phyloP scores from a whole-genome alignment of 2,329 filamentous ascomycete species.

The Pestalotiopsis fici region DNA sequence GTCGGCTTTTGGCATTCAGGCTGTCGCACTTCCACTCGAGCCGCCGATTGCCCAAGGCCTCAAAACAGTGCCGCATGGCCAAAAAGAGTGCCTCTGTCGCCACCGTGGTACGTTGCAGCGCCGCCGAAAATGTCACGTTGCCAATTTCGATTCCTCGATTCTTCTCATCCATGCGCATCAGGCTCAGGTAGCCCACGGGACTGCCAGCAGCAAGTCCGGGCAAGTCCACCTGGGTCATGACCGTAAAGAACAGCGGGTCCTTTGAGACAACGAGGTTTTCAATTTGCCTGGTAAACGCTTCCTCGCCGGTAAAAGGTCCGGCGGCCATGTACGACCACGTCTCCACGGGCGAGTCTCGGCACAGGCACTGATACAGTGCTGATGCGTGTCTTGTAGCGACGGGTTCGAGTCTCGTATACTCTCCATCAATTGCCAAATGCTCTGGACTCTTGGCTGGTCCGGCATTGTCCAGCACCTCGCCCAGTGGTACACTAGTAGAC shows the following conservation, averaged over 20 bases:
- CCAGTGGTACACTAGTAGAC: slow-evolving; percentile 1
- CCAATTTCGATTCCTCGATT: slow-evolving; percentile 60
- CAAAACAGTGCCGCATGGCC: slow-evolving; percentile 54
- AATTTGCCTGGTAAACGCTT: slow-evolving; percentile 18
- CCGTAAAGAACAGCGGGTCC: slow-evolving; percentile 25
- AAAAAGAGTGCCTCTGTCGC: slow-evolving; percentile 62
- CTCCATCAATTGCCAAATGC: background rate
- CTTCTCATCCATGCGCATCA: slow-evolving; percentile 45
- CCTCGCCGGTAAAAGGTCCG: slow-evolving; percentile 21
- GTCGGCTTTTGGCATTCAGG: slow-evolving; percentile 53
- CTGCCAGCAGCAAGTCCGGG: slow-evolving; percentile 11
- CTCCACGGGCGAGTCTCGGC: background rate
- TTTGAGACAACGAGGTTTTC: slow-evolving; percentile 14
- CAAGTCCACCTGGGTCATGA: slow-evolving; percentile 18
- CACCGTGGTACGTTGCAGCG: slow-evolving; percentile 52
- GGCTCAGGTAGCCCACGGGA: slow-evolving; percentile 23
- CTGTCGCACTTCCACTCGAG: slow-evolving; percentile 67
- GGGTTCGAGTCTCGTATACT: background rate
- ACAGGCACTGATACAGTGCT: slow-evolving; percentile 7
- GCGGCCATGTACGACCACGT: slow-evolving; percentile 23
- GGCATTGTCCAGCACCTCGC: background rate
- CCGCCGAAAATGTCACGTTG: slow-evolving; percentile 49
- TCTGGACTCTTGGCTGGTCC: slow-evolving; percentile 3
- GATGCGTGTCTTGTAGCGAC: background rate
- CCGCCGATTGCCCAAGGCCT: slow-evolving; percentile 53